Percentiles rank a stretch among this genome's conserved stretches.
Evolutionary conservation across 352 stramenopile genomes (phyloP).

Genomic region (Sclerospora graminicola): DNA sequence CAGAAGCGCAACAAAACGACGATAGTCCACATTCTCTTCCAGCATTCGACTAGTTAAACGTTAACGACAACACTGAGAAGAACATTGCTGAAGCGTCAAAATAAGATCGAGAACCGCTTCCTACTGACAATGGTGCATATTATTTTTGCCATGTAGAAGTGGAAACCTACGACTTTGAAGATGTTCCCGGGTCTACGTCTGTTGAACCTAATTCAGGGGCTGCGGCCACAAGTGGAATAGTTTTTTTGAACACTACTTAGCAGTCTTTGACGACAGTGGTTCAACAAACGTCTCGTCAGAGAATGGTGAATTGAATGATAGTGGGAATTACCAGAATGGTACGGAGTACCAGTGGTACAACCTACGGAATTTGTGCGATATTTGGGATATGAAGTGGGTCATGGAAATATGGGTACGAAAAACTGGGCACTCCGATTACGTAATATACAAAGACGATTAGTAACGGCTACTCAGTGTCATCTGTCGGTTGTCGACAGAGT

Average conservation of each 20-base stretch:
- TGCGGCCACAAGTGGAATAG: constrained; percentile 4
- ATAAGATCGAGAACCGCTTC: background rate
- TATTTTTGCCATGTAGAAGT: background rate
- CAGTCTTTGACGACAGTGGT: background rate
- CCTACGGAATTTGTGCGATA: too few relatives aligned
- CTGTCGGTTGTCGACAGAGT: too few relatives aligned
- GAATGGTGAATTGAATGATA: background rate
- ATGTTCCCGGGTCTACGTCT: background rate
- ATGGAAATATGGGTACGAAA: too few relatives aligned
- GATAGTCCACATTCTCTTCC: background rate
- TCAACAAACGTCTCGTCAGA: background rate
- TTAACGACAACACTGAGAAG: background rate
- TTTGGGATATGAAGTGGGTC: too few relatives aligned
- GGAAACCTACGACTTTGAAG: background rate
- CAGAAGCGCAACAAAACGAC: constrained; percentile 18
- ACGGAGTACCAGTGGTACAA: too few relatives aligned
- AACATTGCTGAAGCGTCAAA: background rate
- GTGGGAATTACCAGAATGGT: too few relatives aligned
- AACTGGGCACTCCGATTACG: too few relatives aligned
- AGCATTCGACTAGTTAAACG: background rate
- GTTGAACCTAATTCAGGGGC: background rate
- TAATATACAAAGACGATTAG: too few relatives aligned
- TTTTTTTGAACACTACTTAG: constrained; percentile 8
- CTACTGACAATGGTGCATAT: background rate
- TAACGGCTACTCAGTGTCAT: too few relatives aligned